These are phyloP conservation scores for Rhizophora apiculata DNA, from an alignment of 345 rosid species.

Conservation along the genomic window DNA sequence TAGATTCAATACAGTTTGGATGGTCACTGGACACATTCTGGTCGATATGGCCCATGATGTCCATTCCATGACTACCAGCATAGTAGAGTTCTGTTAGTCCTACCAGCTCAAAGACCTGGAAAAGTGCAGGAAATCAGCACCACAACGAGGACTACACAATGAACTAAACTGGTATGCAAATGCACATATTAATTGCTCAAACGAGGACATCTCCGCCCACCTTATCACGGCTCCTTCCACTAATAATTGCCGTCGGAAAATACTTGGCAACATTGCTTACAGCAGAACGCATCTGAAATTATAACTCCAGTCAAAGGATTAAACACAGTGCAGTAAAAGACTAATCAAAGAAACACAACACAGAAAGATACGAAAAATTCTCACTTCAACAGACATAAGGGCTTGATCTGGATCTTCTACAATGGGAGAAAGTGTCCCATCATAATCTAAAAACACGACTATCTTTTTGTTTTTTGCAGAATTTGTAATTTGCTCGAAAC, in stretches of 20 bases:
- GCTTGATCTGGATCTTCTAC: slow-evolving; percentile 84
- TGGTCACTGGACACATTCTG: slow-evolving; percentile 40
- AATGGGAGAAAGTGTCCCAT: slow-evolving; percentile 92
- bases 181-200: background rate
- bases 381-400: slow-evolving; percentile 70
- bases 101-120: slow-evolving; percentile 77
- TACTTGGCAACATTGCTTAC: slow-evolving; percentile 66
- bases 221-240: slow-evolving; percentile 95
- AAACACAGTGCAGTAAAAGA: background rate
- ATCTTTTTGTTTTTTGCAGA: slow-evolving; percentile 67
- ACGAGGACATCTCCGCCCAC: slow-evolving; percentile 28
- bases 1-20: slow-evolving; percentile 47
- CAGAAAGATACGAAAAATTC: slow-evolving; percentile 12
- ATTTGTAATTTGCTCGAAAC: slow-evolving; percentile 51
- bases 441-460: slow-evolving; percentile 81
- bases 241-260: slow-evolving; percentile 93
- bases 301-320: background rate
- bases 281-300: slow-evolving; percentile 80
- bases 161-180: background rate
- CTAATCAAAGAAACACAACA: background rate
- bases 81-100: slow-evolving; percentile 89
- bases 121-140: slow-evolving; percentile 5
- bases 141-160: background rate
- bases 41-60: slow-evolving; percentile 65
- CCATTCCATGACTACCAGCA: slow-evolving; percentile 99